Conservation (phyloP, 176 grass and related monocot genomes). For the Juncus effusus region DNA sequence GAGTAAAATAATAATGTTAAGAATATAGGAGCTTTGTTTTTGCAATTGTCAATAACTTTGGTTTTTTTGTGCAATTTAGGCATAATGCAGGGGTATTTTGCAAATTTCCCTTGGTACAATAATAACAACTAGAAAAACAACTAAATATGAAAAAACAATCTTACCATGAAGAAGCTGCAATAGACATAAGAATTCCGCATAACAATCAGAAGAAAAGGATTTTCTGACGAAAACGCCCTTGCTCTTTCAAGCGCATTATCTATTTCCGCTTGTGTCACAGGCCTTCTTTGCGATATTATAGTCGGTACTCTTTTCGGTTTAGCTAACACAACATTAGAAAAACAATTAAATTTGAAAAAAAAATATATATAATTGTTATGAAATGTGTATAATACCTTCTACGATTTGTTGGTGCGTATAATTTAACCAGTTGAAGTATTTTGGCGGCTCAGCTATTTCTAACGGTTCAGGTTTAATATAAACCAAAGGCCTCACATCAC, state of each 20-base stretch:
- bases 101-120: no score
- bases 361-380: slow-evolving; percentile 20
- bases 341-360: slow-evolving; percentile 10
- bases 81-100: no score
- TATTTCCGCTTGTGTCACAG: slow-evolving; percentile 63
- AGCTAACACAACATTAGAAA: slow-evolving; percentile 22
- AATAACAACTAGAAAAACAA: slow-evolving; percentile 8
- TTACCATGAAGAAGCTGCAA: slow-evolving; percentile 78
- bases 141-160: not conserved
- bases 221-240: slow-evolving; percentile 56
- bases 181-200: slow-evolving; percentile 89
- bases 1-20: no score
- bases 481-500: not conserved
- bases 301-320: slow-evolving; percentile 38
- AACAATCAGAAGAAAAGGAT: slow-evolving; percentile 45
- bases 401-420: not conserved
- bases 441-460: slow-evolving; percentile 22
- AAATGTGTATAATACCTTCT: not conserved
- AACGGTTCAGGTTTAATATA: slow-evolving; percentile 5
- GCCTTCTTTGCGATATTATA: slow-evolving; percentile 57
- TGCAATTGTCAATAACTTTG: no score
- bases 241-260: slow-evolving; percentile 44
- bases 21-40: no score
- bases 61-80: not conserved
- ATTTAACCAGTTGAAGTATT: not conserved